Base-by-base conservation (phyloP, 768 basidiomycete genomes). In the Boletus subcaerulescens region DNA sequence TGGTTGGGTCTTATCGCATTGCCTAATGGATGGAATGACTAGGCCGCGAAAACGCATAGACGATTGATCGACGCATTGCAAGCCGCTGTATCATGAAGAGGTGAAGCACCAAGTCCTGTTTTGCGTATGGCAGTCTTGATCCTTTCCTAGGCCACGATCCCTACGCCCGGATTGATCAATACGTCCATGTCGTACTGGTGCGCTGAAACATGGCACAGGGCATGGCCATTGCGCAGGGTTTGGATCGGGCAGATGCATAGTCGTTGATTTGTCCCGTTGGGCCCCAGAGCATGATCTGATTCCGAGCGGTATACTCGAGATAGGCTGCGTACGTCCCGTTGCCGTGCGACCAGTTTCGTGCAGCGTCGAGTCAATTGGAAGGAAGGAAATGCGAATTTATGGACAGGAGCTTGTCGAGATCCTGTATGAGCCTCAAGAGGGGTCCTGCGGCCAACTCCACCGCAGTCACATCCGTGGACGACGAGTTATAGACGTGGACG, bases 31-130 rank as follows among this genome's bases (percentile, higher is more conserved):
- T 29, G 24, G 24, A 24, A 4, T 10, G 35, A 3, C 24, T 60
- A 94, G 93, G 80, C n/a, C 92, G 97, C 61, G 80, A 87, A 0
- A 85, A 89, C 63, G 77, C 80, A 3, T 92, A 93, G 24, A 80
- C 81, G 0, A 71, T 92, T n/a, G 0, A 71, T 92, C n/a, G 56
- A 60, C 9, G 76, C 76, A 8, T 71, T 98, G 41, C 76, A 91
- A 65, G 80, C 77, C 77, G 0, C 80, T 87, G 57, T 98, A 96
- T 71, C 82, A 84, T 13, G 93, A 93, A 50, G 96, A 92, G 80
- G 91, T 85, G 42, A 32, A 53, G 17, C 32, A 24, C 24, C 26
- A 8, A 8, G 26, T 26, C 26, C 26, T 26, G 0, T 26, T 26
- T 26, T 1, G 3, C 22, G 22, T 22, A 22, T 22, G 22, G 22